Conservation (phyloP, 306 rosid genomes). For the Rubus parviflorus region DNA sequence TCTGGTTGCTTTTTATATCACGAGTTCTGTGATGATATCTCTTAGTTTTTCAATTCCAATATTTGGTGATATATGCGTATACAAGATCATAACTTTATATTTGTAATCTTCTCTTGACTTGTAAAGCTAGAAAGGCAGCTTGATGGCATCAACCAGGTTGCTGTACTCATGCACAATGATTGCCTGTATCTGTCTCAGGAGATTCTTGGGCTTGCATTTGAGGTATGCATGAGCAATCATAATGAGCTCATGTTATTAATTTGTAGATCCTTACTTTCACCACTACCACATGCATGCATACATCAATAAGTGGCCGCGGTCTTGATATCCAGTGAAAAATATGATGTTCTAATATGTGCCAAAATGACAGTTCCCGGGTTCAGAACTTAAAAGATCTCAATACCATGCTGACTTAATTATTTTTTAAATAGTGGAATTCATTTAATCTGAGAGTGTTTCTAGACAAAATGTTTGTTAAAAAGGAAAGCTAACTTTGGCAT, state of each 20-base stretch:
- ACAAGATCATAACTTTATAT: slow-evolving; percentile 18
- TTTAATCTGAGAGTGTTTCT: not conserved
- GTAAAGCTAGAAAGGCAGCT: slow-evolving; percentile 99
- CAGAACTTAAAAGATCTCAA: not conserved
- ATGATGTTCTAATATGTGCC: not conserved
- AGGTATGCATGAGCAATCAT: slow-evolving; percentile 49
- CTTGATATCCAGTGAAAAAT: not conserved
- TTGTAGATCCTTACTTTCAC: not conserved
- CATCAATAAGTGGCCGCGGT: not conserved
- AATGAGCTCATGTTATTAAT: slow-evolving; percentile 12
- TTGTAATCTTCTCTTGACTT: slow-evolving; percentile 43
- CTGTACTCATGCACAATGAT: slow-evolving; percentile 87
- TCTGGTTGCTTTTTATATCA: not conserved
- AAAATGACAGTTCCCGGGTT: not conserved
- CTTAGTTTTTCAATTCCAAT: not conserved
- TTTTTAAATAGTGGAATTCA: not conserved
- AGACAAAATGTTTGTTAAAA: not conserved
- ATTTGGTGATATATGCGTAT: not conserved
- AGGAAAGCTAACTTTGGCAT: not conserved
- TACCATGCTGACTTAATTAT: not conserved
- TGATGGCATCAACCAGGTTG: slow-evolving; percentile 78
- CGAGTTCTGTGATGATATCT: not conserved
- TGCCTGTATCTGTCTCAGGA: slow-evolving; percentile 90
- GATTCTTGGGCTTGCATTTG: slow-evolving; percentile 87
- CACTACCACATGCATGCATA: not conserved